phyloP scores from a whole-genome alignment of 345 rosid genomes.

The Populus deltoides region DNA sequence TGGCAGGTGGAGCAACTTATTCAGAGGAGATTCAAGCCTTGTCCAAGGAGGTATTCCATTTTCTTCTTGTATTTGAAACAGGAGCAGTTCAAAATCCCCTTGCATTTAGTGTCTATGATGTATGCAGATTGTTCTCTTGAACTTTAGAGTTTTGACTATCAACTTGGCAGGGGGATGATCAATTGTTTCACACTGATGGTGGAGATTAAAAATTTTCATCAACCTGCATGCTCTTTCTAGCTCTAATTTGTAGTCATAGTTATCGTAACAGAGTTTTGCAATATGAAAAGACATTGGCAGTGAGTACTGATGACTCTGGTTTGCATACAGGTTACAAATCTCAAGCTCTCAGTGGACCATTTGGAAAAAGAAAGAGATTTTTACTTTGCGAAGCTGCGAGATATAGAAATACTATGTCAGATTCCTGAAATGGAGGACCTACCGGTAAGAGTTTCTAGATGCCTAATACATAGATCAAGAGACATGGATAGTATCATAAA shows the following conservation, averaged over 20 bases:
- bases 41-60: constrained; percentile 69
- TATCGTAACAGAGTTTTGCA: neutral
- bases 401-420: constrained; percentile 81
- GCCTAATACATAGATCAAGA: neutral
- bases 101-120: constrained; percentile 7
- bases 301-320: constrained; percentile 5
- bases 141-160: neutral
- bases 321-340: constrained; percentile 52
- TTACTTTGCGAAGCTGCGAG: constrained; percentile 84
- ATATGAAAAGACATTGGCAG: neutral
- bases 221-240: neutral
- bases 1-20: constrained; percentile 40
- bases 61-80: neutral
- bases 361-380: constrained; percentile 92
- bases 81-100: neutral
- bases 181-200: neutral
- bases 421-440: constrained; percentile 58
- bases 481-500: neutral
- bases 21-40: constrained; percentile 54
- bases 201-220: neutral
- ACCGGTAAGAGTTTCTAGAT: constrained; percentile 49
- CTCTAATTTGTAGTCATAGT: neutral
- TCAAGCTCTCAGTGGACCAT: constrained; percentile 70
- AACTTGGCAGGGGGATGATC: neutral
- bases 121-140: neutral